Conservation (phyloP, 2,329 filamentous ascomycete genomes). For the Arachnomyces sp. region DNA sequence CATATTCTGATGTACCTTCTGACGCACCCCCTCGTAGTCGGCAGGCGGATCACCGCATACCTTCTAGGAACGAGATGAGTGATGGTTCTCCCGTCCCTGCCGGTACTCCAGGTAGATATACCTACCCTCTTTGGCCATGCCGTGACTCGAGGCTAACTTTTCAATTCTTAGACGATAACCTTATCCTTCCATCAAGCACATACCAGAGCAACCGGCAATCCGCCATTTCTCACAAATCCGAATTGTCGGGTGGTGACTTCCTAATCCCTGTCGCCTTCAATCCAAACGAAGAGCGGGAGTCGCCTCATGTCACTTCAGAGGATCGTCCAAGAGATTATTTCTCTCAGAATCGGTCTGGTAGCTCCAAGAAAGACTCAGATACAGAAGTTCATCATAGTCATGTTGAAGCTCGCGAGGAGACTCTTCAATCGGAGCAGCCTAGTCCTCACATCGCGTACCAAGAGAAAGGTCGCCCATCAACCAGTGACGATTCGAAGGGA, state of each 20-base stretch:
- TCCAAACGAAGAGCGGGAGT: conserved; percentile 51
- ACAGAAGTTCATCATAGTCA: conserved; percentile 18
- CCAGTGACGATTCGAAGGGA: too few species aligned
- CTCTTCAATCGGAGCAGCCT: conserved; percentile 42
- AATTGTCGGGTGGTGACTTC: conserved; percentile 56
- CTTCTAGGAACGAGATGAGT: conserved; percentile 17
- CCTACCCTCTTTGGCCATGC: too few species aligned
- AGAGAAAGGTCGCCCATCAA: conserved; percentile 65
- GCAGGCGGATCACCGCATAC: conserved; percentile 14
- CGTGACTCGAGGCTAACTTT: conserved; percentile 1
- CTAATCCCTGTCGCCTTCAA: conserved; percentile 71
- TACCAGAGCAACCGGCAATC: conserved; percentile 76
- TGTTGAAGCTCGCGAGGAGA: conserved; percentile 21
- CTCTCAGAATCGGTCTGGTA: conserved; percentile 22
- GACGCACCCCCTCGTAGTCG: conserved; percentile 18
- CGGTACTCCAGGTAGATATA: conserved; percentile 24
- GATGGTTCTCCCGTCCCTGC: conserved; percentile 19
- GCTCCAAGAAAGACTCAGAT: conserved; percentile 18
- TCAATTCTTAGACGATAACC: conserved; percentile 41
- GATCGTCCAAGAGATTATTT: conserved; percentile 52
- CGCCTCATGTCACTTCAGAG: conserved; percentile 46
- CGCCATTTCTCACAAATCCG: conserved; percentile 50
- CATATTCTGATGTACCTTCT: conserved; percentile 51
- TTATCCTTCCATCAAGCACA: conserved; percentile 64
- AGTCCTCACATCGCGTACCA: conserved; percentile 91